Percentiles rank a stretch among this genome's conserved stretches.
Evolutionary conservation across 495 filamentous ascomycete genomes (phyloP).

Genomic region (Penicillium alfredii): DNA sequence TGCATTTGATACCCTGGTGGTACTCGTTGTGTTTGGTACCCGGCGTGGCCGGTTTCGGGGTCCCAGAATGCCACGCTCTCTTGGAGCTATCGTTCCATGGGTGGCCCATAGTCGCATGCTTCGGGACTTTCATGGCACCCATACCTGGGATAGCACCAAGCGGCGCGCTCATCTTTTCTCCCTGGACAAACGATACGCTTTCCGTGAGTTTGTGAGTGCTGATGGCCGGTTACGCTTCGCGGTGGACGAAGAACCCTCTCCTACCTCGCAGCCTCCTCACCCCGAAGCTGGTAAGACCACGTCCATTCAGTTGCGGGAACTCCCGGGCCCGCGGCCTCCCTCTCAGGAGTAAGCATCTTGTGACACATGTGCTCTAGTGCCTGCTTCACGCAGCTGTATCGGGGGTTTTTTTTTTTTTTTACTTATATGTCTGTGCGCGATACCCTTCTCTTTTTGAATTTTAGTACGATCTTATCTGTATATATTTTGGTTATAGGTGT

Average conservation of each 20-base stretch:
- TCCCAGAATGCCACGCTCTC: constrained; percentile 36
- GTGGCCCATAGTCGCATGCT: constrained; percentile 38
- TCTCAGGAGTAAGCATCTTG: constrained; percentile 3
- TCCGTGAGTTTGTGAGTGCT: constrained; percentile 30
- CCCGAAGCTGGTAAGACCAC: constrained; percentile 12
- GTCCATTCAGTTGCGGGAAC: constrained; percentile 16
- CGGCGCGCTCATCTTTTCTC: constrained; percentile 25
- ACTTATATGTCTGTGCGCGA: too few relatives aligned
- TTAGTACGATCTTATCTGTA: too few relatives aligned
- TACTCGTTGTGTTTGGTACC: constrained; percentile 35
- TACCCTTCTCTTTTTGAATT: too few relatives aligned
- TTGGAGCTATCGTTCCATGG: constrained; percentile 38
- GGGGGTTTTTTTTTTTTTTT: too few relatives aligned
- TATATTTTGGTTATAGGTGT: constrained; percentile 1
- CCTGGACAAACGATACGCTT: constrained; percentile 32
- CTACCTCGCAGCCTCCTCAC: constrained; percentile 2
- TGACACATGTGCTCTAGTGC: neutral
- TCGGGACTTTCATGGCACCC: constrained; percentile 29
- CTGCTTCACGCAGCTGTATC: too few relatives aligned
- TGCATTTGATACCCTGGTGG: constrained; percentile 31
- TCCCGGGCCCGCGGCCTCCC: constrained; percentile 3
- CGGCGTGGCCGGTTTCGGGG: constrained; percentile 35
- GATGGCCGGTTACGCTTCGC: constrained; percentile 35
- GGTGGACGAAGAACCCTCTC: constrained; percentile 30
- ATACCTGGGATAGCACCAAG: constrained; percentile 27